Percentiles rank a stretch among this genome's conserved stretches.
Conservation (phyloP, 805 yeast genomes). For the Wilhelminamyces savonicus region DNA sequence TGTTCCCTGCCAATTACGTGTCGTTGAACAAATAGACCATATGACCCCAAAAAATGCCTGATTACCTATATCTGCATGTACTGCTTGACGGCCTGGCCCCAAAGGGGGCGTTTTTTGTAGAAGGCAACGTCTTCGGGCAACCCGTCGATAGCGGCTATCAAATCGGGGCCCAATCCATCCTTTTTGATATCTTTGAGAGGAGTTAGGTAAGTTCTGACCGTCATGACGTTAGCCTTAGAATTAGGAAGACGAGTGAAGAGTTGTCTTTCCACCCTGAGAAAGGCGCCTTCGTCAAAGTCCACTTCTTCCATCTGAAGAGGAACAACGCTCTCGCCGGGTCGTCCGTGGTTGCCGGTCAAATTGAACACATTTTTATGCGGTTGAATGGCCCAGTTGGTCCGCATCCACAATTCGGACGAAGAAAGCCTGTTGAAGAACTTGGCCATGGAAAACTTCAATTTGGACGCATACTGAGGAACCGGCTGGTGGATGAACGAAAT, state of each 20-base stretch:
- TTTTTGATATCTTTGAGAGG: slow-evolving; percentile 21
- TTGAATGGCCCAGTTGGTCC: slow-evolving; percentile 70
- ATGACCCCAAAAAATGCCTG: too few relatives aligned
- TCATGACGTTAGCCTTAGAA: slow-evolving; percentile 29
- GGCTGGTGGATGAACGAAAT: slow-evolving; percentile 61
- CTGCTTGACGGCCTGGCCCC: slow-evolving; percentile 35
- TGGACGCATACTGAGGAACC: slow-evolving; percentile 59
- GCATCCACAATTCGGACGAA: slow-evolving; percentile 49
- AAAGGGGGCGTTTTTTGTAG: slow-evolving; percentile 28
- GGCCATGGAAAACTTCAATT: slow-evolving; percentile 58
- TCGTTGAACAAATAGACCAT: slow-evolving; percentile 9
- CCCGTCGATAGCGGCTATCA: slow-evolving; percentile 26
- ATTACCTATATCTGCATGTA: slow-evolving; percentile 8
- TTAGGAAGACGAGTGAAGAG: slow-evolving; percentile 29
- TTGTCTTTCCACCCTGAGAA: slow-evolving; percentile 32
- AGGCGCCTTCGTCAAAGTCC: slow-evolving; percentile 28
- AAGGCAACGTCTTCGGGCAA: slow-evolving; percentile 33
- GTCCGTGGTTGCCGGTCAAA: slow-evolving; percentile 38
- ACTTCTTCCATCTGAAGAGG: slow-evolving; percentile 28
- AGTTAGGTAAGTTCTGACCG: slow-evolving; percentile 31
- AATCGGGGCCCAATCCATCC: slow-evolving; percentile 27
- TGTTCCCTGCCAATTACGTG: slow-evolving; percentile 92
- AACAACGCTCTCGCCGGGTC: slow-evolving; percentile 28
- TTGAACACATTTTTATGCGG: slow-evolving; percentile 47
- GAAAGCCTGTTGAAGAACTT: slow-evolving; percentile 54